These are phyloP conservation scores for Tolypocladium sp. DNA, from an alignment of 2,329 filamentous ascomycete species.

Conservation along the genomic window DNA sequence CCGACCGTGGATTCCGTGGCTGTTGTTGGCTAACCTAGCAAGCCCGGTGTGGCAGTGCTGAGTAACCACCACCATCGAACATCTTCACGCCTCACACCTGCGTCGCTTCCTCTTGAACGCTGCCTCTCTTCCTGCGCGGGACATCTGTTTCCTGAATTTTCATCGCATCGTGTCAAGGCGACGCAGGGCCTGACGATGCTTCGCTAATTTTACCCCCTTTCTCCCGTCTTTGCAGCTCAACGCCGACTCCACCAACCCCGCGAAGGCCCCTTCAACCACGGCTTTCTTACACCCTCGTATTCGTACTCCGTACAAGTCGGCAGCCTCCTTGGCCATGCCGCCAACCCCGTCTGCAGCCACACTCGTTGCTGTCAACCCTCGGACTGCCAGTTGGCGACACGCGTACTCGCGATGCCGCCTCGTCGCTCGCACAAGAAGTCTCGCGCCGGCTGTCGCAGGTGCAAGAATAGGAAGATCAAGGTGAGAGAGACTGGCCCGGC, in stretches of 20 bases:
- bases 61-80: neutral
- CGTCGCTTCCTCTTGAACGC: neutral
- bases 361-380: conserved; percentile 13
- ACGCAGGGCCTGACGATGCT: neutral
- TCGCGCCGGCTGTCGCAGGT: conserved; percentile 55
- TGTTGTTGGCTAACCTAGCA: no score
- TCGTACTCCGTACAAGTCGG: neutral
- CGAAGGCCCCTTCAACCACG: neutral
- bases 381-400: conserved; percentile 12
- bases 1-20: neutral
- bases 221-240: neutral
- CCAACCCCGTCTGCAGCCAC: conserved; percentile 14
- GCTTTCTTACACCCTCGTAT: neutral
- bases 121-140: neutral
- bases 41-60: neutral
- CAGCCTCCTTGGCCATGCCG: conserved; percentile 10
- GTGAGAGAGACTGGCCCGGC: conserved; percentile 25
- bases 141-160: neutral
- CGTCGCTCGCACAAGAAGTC: conserved; percentile 63
- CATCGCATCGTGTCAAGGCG: neutral
- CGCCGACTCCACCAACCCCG: neutral
- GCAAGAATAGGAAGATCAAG: conserved; percentile 63
- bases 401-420: conserved; percentile 43
- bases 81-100: neutral
- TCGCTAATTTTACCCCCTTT: neutral